A percentile compares a stretch with the other conserved stretches of the same genome.
phyloP scores from a whole-genome alignment of 2,329 filamentous ascomycete genomes.

The Botrytis aclada region DNA sequence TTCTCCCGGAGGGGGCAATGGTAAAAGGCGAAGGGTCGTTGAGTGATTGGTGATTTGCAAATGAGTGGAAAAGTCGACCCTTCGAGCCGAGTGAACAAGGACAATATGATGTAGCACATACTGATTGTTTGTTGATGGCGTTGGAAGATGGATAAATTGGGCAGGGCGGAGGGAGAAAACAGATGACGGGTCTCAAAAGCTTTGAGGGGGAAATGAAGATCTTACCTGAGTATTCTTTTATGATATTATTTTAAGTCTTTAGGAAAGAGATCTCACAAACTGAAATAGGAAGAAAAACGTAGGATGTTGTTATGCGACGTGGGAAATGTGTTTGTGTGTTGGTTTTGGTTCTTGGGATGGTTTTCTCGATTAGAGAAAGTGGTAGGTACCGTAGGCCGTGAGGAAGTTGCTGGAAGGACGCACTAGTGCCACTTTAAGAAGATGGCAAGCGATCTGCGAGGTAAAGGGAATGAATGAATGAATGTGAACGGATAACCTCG shows the following conservation, averaged over 20 bases:
- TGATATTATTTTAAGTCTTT: not conserved
- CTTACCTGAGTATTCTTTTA: conserved; percentile 14
- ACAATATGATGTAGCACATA: not conserved
- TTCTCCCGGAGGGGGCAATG: conserved; percentile 31
- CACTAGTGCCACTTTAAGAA: conserved; percentile 21
- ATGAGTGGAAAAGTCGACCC: not conserved
- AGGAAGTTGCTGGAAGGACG: conserved; percentile 19
- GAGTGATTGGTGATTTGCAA: not conserved
- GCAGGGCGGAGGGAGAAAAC: conserved; percentile 17
- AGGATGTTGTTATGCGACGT: conserved; percentile 14
- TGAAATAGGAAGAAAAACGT: conserved; percentile 4
- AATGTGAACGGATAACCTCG: not conserved
- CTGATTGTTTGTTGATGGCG: not conserved
- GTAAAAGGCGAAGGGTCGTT: conserved; percentile 19
- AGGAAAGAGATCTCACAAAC: conserved; percentile 6
- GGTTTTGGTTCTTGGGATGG: conserved; percentile 10
- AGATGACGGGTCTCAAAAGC: conserved; percentile 8
- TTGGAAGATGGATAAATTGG: not conserved
- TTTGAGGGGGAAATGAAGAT: conserved; percentile 14
- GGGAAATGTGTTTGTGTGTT: conserved; percentile 5
- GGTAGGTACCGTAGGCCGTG: not conserved
- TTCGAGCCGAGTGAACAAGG: not conserved
- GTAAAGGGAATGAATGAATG: not conserved
- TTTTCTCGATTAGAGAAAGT: conserved; percentile 16
- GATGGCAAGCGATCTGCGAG: conserved; percentile 18